Evolutionary conservation across 2,329 filamentous ascomycete genomes (phyloP).

Genomic region (Colletotrichum zoysiae): DNA sequence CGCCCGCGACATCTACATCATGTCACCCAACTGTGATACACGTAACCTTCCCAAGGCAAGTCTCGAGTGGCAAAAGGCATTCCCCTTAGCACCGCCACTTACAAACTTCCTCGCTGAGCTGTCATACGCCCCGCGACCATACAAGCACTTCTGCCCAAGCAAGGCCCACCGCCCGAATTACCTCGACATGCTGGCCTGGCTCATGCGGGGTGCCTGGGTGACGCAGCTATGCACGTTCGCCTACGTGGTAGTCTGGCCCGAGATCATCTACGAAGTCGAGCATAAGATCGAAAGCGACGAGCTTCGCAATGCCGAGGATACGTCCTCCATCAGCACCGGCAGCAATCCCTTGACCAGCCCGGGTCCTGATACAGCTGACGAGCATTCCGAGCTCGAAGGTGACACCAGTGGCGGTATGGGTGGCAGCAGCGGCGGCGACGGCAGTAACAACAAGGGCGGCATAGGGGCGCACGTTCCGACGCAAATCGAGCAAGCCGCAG

Average conservation of each 20-base stretch:
- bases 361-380: slow-evolving; percentile 45
- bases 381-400: slow-evolving; percentile 45
- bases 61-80: slow-evolving; percentile 79
- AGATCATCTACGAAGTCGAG: slow-evolving; percentile 85
- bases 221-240: slow-evolving; percentile 93
- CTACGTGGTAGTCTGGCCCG: slow-evolving; percentile 85
- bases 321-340: slow-evolving; percentile 29
- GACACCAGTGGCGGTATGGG: slow-evolving; percentile 32
- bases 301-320: slow-evolving; percentile 54
- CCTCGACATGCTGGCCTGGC: slow-evolving; percentile 91
- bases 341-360: slow-evolving; percentile 23
- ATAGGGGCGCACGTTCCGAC: slow-evolving; percentile 49
- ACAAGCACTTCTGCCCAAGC: slow-evolving; percentile 85
- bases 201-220: slow-evolving; percentile 93
- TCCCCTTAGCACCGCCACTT: slow-evolving; percentile 85
- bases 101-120: slow-evolving; percentile 89
- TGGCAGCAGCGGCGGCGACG: slow-evolving; percentile 31
- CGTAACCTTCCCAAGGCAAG: slow-evolving; percentile 76
- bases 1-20: slow-evolving; percentile 88
- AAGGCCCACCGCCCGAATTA: slow-evolving; percentile 90
- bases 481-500: slow-evolving; percentile 68
- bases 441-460: slow-evolving; percentile 37
- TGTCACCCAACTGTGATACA: slow-evolving; percentile 90
- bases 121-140: slow-evolving; percentile 83
- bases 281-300: slow-evolving; percentile 77